phyloP scores from a whole-genome alignment of 495 filamentous ascomycete genomes.

The Elaphomyces granulatus region DNA sequence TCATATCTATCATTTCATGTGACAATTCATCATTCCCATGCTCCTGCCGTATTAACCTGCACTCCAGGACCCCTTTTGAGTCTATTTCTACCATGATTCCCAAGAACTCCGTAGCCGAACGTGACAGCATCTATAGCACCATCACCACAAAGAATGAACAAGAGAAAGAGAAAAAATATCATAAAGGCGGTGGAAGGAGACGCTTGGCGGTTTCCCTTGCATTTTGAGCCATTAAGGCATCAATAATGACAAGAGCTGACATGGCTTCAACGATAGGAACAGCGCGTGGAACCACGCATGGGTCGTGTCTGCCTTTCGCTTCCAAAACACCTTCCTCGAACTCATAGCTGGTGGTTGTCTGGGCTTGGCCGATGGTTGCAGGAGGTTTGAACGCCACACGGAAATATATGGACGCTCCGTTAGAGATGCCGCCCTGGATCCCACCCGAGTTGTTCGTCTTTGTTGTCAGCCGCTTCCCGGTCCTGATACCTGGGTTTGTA shows the following conservation, averaged over 20 bases:
- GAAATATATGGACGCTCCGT: conserved; percentile 93
- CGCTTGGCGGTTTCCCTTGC: conserved; percentile 40
- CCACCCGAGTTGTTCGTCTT: conserved; percentile 95
- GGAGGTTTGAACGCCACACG: conserved; percentile 89
- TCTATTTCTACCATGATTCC: no score
- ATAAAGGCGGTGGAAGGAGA: conserved; percentile 28
- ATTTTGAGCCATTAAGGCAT: conserved; percentile 80
- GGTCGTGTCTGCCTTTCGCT: conserved; percentile 92
- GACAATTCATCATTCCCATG: no score
- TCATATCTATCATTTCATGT: no score
- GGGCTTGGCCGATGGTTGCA: conserved; percentile 88
- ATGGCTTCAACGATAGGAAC: conserved; percentile 96
- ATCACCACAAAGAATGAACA: no score
- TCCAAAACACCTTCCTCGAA: conserved; percentile 62
- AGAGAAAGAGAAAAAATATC: no score
- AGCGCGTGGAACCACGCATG: conserved; percentile 86
- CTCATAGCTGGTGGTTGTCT: conserved; percentile 70
- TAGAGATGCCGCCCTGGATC: conserved; percentile 93
- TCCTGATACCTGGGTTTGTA: conserved; percentile 23
- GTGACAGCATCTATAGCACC: no score
- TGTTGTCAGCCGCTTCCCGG: conserved; percentile 53
- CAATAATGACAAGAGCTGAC: conserved; percentile 82
- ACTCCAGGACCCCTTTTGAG: no score
- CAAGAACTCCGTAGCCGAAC: no score
- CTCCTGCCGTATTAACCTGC: no score